Conservation (phyloP, 345 rosid genomes). For the Linum usitatissimum region DNA sequence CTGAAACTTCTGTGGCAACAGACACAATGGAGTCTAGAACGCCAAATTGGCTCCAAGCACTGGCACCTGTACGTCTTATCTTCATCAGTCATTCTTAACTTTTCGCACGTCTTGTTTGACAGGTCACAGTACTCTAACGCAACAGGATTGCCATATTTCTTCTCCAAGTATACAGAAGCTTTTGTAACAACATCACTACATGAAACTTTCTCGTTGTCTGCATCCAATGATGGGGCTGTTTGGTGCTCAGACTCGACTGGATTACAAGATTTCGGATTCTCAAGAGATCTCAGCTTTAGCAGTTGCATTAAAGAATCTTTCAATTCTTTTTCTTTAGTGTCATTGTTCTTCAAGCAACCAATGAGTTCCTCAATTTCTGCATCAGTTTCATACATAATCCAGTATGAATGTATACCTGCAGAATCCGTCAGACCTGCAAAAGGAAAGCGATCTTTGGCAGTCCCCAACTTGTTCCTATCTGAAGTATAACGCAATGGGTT, state of each 20-base stretch:
- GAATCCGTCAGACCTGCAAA: slow-evolving; percentile 30
- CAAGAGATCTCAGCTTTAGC: slow-evolving; percentile 47
- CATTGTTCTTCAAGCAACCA: slow-evolving; percentile 57
- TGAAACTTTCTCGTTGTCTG: slow-evolving; percentile 15
- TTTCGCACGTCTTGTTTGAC: slow-evolving; percentile 41
- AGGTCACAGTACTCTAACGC: slow-evolving; percentile 31
- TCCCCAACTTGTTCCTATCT: slow-evolving; percentile 24
- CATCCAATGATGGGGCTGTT: slow-evolving; percentile 13
- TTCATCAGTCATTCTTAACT: slow-evolving; percentile 30
- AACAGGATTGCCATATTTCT: slow-evolving; percentile 48
- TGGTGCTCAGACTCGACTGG: slow-evolving; percentile 23
- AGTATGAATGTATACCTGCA: slow-evolving; percentile 29
- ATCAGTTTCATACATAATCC: slow-evolving; percentile 62
- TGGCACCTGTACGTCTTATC: slow-evolving; percentile 62
- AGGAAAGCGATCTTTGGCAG: slow-evolving; percentile 54
- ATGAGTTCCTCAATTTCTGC: slow-evolving; percentile 58
- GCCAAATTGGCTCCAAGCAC: slow-evolving; percentile 79
- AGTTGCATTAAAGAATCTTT: slow-evolving; percentile 58
- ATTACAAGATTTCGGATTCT: slow-evolving; percentile 24
- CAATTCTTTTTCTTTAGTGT: slow-evolving; percentile 58
- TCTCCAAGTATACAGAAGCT: slow-evolving; percentile 60
- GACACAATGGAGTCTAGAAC: slow-evolving; percentile 65
- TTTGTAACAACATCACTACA: slow-evolving; percentile 42
- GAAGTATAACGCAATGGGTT: slow-evolving; percentile 3
- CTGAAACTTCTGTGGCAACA: slow-evolving; percentile 69